Evolutionary conservation across 768 basidiomycete species (phyloP).

Genomic region (Macrocybe gigantea): DNA sequence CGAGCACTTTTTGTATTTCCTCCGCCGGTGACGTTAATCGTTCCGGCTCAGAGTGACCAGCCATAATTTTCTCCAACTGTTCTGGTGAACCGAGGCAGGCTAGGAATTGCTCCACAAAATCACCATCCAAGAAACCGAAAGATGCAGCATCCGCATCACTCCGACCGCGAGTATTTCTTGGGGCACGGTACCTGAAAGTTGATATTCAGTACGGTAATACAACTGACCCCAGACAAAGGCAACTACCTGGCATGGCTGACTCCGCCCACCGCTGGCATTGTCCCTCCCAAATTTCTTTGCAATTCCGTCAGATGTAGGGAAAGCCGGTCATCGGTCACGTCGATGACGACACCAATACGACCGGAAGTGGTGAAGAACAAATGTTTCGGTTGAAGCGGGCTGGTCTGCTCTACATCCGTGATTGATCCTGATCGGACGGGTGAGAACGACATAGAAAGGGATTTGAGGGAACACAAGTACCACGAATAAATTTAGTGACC

Average conservation of each 20-base stretch:
- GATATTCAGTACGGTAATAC: slow-evolving; percentile 1
- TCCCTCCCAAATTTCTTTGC: slow-evolving; percentile 66
- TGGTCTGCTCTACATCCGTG: slow-evolving; percentile 35
- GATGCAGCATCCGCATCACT: slow-evolving; percentile 53
- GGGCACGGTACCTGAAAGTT: slow-evolving; percentile 58
- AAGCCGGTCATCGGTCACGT: slow-evolving; percentile 46
- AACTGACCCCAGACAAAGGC: background rate
- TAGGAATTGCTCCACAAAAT: slow-evolving; percentile 71
- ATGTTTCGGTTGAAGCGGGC: slow-evolving; percentile 47
- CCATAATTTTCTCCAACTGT: slow-evolving; percentile 45
- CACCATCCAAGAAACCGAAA: slow-evolving; percentile 84
- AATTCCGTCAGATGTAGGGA: slow-evolving; percentile 60
- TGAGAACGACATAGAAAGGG: slow-evolving; percentile 1
- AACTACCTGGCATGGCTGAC: slow-evolving; percentile 57
- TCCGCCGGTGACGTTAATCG: slow-evolving; percentile 37
- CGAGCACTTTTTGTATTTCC: slow-evolving; percentile 39
- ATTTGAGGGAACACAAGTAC: slow-evolving; percentile 25
- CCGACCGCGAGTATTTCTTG: slow-evolving; percentile 48
- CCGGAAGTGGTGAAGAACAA: slow-evolving; percentile 78
- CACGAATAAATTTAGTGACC: slow-evolving; percentile 69
- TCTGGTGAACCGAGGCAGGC: slow-evolving; percentile 30
- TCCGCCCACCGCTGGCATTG: slow-evolving; percentile 48
- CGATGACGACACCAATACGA: slow-evolving; percentile 66
- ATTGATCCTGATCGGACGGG: slow-evolving; percentile 44
- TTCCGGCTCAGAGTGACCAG: slow-evolving; percentile 57